Evolutionary conservation across 192 early-diverging fungal genomes (phyloP).

Genomic region (Rhizophagus sp.): DNA sequence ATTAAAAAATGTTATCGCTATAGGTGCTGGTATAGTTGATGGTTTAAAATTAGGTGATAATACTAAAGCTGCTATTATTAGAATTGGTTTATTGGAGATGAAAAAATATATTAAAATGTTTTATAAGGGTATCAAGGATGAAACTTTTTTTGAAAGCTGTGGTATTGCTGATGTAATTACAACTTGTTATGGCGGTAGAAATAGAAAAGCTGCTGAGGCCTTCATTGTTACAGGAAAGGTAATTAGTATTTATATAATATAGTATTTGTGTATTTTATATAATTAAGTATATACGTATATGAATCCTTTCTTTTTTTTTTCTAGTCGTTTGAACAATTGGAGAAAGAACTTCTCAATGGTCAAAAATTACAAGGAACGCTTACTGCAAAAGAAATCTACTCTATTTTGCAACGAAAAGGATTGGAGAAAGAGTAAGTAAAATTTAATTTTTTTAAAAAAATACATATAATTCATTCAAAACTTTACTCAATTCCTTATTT

Average conservation of each 20-base stretch:
- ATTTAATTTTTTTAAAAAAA: not conserved
- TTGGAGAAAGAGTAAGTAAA: slow-evolving; percentile 36
- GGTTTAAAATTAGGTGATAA: slow-evolving; percentile 93
- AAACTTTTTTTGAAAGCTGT: slow-evolving; percentile 97
- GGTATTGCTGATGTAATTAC: slow-evolving; percentile 97
- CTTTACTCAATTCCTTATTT: slow-evolving; percentile 1
- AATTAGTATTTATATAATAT: no score
- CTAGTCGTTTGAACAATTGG: slow-evolving; percentile 84
- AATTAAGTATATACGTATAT: no score
- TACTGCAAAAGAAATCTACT: slow-evolving; percentile 84
- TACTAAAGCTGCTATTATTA: slow-evolving; percentile 97
- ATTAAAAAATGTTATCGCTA: slow-evolving; percentile 97
- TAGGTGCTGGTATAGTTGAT: slow-evolving; percentile 94
- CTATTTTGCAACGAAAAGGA: slow-evolving; percentile 67
- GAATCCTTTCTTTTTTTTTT: not conserved
- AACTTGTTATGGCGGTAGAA: slow-evolving; percentile 95
- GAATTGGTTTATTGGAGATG: slow-evolving; percentile 96
- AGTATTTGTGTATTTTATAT: not conserved
- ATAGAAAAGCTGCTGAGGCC: slow-evolving; percentile 90
- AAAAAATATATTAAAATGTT: slow-evolving; percentile 87
- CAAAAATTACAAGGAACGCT: slow-evolving; percentile 97
- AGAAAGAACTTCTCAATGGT: slow-evolving; percentile 90
- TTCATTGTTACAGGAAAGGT: slow-evolving; percentile 86
- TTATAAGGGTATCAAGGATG: slow-evolving; percentile 78
- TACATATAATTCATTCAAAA: no score